Evolutionary conservation across 1,284 basidiomycete genomes (phyloP).

Genomic region (Ganoderma boninense): DNA sequence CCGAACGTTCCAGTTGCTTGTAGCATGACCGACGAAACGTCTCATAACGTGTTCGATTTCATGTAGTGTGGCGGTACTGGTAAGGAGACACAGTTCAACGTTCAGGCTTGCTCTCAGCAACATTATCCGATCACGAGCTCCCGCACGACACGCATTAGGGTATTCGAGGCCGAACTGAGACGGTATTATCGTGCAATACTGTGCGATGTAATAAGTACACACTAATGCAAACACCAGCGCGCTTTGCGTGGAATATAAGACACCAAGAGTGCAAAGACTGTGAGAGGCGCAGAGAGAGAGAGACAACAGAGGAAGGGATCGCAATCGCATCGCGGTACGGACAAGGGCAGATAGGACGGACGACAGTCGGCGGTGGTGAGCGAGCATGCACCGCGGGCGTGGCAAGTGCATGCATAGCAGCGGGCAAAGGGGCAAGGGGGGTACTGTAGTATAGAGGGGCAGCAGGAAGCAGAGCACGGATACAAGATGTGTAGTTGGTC

Average conservation of each 20-base stretch:
- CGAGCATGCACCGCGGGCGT: not conserved
- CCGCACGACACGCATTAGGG: too few species aligned
- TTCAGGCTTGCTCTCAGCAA: too few species aligned
- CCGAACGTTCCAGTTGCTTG: too few species aligned
- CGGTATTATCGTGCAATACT: constrained; percentile 34
- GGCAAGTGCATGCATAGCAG: constrained; percentile 1
- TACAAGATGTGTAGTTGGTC: constrained; percentile 6
- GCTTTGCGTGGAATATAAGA: constrained; percentile 32
- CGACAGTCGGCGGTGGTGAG: not conserved
- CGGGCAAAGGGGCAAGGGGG: not conserved
- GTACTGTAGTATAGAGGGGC: not conserved
- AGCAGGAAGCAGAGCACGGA: constrained; percentile 12
- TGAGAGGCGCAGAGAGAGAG: not conserved
- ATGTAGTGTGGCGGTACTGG: too few species aligned
- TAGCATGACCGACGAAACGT: too few species aligned
- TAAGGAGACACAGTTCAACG: too few species aligned
- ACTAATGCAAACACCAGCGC: constrained; percentile 36
- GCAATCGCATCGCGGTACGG: constrained; percentile 18
- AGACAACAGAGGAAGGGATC: constrained; percentile 26
- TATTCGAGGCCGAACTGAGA: constrained; percentile 7
- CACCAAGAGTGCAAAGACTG: constrained; percentile 25
- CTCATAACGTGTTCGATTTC: too few species aligned
- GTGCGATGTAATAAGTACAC: constrained; percentile 37
- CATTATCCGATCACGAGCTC: too few species aligned
- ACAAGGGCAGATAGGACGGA: constrained; percentile 7